A percentile compares a stretch with the other conserved stretches of the same genome.
Conservation (phyloP, 441 rosid species). For the Pelargonium cotyledonis region DNA sequence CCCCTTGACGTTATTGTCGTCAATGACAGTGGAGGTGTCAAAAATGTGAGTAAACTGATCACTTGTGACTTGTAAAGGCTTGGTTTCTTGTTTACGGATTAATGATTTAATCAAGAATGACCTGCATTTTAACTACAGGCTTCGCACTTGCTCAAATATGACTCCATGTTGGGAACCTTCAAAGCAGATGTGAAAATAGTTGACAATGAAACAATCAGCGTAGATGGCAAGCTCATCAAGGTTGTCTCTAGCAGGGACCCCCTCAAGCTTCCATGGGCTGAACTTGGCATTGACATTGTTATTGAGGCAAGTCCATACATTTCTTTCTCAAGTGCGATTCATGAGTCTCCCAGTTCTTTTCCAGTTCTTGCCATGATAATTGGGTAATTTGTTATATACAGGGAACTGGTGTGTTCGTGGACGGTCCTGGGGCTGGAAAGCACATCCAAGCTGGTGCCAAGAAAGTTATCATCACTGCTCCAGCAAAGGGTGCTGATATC, state of each 20-base stretch:
- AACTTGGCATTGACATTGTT: conserved; percentile 89
- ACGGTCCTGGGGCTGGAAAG: conserved; percentile 92
- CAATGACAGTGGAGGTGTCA: conserved; percentile 98
- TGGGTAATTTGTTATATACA: conserved; percentile 17
- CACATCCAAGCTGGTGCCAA: conserved; percentile 95
- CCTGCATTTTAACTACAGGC: conserved; percentile 38
- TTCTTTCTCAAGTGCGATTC: neutral
- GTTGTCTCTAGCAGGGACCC: conserved; percentile 93
- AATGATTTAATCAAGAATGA: neutral
- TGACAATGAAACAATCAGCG: conserved; percentile 60
- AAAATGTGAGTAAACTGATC: conserved; percentile 48
- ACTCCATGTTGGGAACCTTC: conserved; percentile 89
- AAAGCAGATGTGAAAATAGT: conserved; percentile 85
- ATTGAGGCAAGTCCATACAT: conserved; percentile 51
- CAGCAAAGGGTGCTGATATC: conserved; percentile 96
- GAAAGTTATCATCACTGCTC: conserved; percentile 90
- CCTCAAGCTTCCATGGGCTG: conserved; percentile 95
- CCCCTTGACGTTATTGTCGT: conserved; percentile 89
- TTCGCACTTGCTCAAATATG: conserved; percentile 92
- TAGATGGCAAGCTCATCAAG: conserved; percentile 78
- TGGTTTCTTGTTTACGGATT: neutral
- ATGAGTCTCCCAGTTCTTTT: too few species aligned
- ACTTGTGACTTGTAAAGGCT: neutral
- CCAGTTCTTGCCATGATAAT: neutral
- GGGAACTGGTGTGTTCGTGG: conserved; percentile 95